Base-by-base conservation (phyloP, 2,329 filamentous ascomycete genomes). In the Blastomyces silverae region DNA sequence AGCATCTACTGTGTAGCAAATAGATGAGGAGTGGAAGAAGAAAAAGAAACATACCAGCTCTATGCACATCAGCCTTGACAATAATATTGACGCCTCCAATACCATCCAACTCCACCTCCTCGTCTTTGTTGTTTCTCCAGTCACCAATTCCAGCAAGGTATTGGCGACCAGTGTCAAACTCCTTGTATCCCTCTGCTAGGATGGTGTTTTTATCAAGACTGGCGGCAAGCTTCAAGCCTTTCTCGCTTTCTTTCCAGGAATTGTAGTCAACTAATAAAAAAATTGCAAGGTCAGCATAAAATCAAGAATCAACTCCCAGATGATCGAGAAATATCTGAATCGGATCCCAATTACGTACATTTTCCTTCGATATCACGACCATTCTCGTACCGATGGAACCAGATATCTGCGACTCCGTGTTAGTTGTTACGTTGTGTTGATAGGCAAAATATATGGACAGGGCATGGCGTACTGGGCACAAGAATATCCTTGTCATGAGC, bases 11-110 rank as follows among this genome's bases (percentile, higher is more conserved):
- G 28, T 31, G 50, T 15, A 22, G 17, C 5, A 15, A 28, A n/a
- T 31, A 31, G 25, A 7, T 3, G 7, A 22, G 8, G 25, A 68
- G 74, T 70, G 67, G 65, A 7, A 34, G 42, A 44, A 25, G 15
- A 55, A 20, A 28, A 15, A 46, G 63, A 20, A 58, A 77, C 83
- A 66, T 82, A 93, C 91, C 91, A 73, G 93, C 91, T 80, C 94
- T 87, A 78, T 99, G 94, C 13, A 99, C 93, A 76, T 99, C 93
- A 6, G 92, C 94, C 81, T 99, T 99, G 70, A 99, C 94, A 57
- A 99, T 81, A 72, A 99, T 97, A 77, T 93, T 97, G 67, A 99
- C 94, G 71, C 94, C 94, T 69, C 94, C 94, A 77, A 99, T 92
- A 67, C 93, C 94, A 74, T 99, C 94, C 60, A 99, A 88, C 69